Evolutionary conservation across 345 rosid genomes (phyloP), one percentile per base, ranked within the genome.

Genomic region (Pseudoturritis turrita): DNA sequence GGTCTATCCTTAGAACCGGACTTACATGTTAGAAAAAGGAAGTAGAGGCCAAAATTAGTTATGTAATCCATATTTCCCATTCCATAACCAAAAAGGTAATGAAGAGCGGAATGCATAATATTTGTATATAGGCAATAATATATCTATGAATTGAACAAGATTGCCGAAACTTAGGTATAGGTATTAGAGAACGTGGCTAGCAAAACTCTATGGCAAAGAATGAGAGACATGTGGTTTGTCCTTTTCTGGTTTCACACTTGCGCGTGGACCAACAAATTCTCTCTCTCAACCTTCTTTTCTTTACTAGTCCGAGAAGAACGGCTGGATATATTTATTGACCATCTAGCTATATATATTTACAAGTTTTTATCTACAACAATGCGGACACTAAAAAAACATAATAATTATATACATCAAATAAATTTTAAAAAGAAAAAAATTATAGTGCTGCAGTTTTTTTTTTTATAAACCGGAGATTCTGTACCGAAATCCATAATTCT

Each of bases 191-290:
- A 54, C 71, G 77, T 72, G 77, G 71, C 40, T 64, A 45, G 31
- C 77, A 72, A 55, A 72, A 53, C 71, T 54, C 41, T 6, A 33
- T 17, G 11, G 31, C 6, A 43, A 70, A 52, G 57, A 44, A 21
- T 15, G 21, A 63, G n/a, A 72, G 57, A 72, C 57, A 53, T 62
- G 76, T 72, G 25, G 62, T 62, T 62, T 72, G 76, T 72, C 76
- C 0, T 72, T 72, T 72, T 72, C 56, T 61, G 46, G 26, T n/a
- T 46, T 22, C 11, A 58, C 40, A 45, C 57, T 22, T 70, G 9
- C 13, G 36, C 47, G 57, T 46, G 46, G 47, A 70, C 46, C 57
- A 17, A 23, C 59, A 14, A 50, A 35, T 6, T 45, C 26, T 29
- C 18, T 29, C 18, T 62, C 28, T 29, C 41, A 62, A 45, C 41